A percentile compares a stretch with the other conserved stretches of the same genome.
Conservation (phyloP, 441 rosid genomes). For the Macaranga tanarius region DNA sequence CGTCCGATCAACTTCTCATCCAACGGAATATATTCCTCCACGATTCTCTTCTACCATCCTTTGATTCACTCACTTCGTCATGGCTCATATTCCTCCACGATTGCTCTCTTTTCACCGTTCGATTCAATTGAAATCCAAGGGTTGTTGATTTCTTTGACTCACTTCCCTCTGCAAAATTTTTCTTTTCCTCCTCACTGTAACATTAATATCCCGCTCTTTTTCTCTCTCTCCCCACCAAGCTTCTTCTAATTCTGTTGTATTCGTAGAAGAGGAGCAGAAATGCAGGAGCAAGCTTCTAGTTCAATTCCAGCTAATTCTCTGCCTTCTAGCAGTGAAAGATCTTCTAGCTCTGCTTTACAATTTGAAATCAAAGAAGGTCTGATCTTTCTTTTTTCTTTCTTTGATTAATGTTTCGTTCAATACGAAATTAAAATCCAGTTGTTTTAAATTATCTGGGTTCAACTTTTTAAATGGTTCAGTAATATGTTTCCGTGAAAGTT, state of each 20-base stretch:
- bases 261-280: conserved; percentile 21
- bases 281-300: conserved; percentile 76
- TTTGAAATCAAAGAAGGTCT: conserved; percentile 79
- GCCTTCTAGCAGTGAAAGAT: conserved; percentile 87
- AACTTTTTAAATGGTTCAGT: no score
- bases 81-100: conserved; percentile 67
- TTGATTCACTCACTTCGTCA: conserved; percentile 47
- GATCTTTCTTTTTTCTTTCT: not conserved
- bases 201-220: not conserved
- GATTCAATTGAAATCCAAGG: conserved; percentile 48
- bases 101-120: conserved; percentile 20
- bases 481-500: not conserved
- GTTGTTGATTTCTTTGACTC: conserved; percentile 15
- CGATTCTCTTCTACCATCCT: conserved; percentile 43
- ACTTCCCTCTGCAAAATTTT: conserved; percentile 15
- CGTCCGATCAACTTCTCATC: conserved; percentile 42
- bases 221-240: not conserved
- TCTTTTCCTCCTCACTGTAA: not conserved
- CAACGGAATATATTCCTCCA: conserved; percentile 32
- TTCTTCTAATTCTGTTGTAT: not conserved
- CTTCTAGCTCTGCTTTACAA: conserved; percentile 76
- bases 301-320: conserved; percentile 74
- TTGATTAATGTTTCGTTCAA: not conserved
- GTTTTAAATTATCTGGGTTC: no score
- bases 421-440: no score